Evolutionary conservation across 2,329 filamentous ascomycete species (phyloP), one percentile per base, ranked within the genome.

Genomic region (Calonectria henricotiae): DNA sequence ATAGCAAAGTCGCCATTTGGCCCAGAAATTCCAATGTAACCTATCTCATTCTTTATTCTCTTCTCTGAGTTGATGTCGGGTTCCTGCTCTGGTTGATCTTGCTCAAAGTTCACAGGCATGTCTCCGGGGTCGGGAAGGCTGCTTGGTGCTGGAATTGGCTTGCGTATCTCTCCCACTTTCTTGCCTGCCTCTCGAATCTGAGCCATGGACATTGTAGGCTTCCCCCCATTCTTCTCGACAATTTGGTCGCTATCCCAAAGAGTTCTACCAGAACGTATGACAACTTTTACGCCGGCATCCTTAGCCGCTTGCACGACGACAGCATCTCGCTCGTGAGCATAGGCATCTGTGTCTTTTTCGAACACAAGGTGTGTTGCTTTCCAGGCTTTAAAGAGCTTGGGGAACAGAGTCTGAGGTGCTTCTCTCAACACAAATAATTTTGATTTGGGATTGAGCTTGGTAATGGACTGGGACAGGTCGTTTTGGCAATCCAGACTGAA

Each of bases 311-410:
- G 80, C 39, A 86, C 81, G 12, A 95, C 86, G 20, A 84, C 82
- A 1, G 84, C 85, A 80, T 95, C 93, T 61, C 93, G 83, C 46
- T 90, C 87, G 17, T 88, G 86, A 5, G 86, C 92, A 81, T 95
- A 95, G 0, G 91, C 86, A 83, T 95, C 93, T 0, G 92, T 94
- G 75, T 95, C 93, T 76, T 92, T 93, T 79, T 95, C 93, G 75
- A 94, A 95, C 0, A 94, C 92, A 5, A 95, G 82, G 81, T 95
- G 93, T 0, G 92, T 93, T 30, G 94, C 89, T 1, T 88, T 87
- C 93, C 93, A 95, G 20, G 88, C 87, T 75, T 90, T 89, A 85
- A 94, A 93, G 1, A 95, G 83, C 80, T 94, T 94, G 1, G 91
- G 90, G 3, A 95, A 85, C 1, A 94, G 80, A 0, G 90, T 93